Base-by-base conservation (phyloP, 108 stramenopile genomes). In the Chaetoceros tenuissimus region DNA sequence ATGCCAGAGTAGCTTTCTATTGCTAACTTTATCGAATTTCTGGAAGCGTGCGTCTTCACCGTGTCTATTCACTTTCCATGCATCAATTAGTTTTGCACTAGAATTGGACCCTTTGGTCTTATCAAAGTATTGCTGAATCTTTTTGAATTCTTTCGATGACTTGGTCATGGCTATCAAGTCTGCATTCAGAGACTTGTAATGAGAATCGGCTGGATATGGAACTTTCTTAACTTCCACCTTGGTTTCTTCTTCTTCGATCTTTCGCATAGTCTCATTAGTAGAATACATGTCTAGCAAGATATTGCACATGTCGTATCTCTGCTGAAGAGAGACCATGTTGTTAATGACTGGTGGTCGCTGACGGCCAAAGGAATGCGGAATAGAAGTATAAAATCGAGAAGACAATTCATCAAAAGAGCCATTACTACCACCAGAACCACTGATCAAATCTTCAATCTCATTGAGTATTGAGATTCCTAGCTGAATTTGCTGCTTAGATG, bases 321-420 rank as follows among this genome's bases (percentile, higher is more conserved):
- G 26, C 23, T 67, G 73, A 8, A 78, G 51, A 61, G 24, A 50
- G 21, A 60, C 70, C 24, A 25, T 58, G 20, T 62, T 59, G 44
- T 58, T 31, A 48, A 78, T 75, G 22, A 68, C 62, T 17, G 77
- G 77, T 5, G 73, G 73, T n/a, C 62, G 45, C 8, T 25, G 18
- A 25, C 70, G 73, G 19, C 77, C 77, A 57, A 75, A 75, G n/a
- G 73, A 62, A 67, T 78, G 77, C 1, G 77, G 77, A 48, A 78
- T 69, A 8, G 68, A 31, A 24, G 74, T 74, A 62, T 78, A 78
- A 25, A 73, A 78, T 30, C 46, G 25, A 0, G 67, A 62, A 28
- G 66, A 67, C 22, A 74, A 54, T 24, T 67, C 53, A 13, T 48
- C 31, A 16, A 63, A 67, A 25, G 52, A 52, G n/a, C n/a, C n/a